These are phyloP conservation scores for Colletotrichum lini DNA, from an alignment of 2,329 filamentous ascomycete species.

Conservation along the genomic window DNA sequence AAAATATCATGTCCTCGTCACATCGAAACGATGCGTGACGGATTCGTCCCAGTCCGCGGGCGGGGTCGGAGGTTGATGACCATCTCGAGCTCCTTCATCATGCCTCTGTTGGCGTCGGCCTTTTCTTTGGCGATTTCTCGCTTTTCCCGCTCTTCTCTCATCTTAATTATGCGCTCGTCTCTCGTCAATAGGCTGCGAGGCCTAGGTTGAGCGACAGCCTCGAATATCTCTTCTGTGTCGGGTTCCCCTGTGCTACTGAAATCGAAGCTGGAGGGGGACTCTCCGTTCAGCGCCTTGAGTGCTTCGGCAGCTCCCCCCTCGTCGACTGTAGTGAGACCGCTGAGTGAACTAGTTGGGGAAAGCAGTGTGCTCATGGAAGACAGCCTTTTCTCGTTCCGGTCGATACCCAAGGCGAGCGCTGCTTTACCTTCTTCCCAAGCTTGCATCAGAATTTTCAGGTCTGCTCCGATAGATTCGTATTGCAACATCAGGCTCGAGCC, in stretches of 20 bases:
- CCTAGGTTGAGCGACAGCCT: slow-evolving; percentile 84
- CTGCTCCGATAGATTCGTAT: slow-evolving; percentile 93
- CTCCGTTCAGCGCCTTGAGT: slow-evolving; percentile 81
- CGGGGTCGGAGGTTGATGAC: slow-evolving; percentile 76
- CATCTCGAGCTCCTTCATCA: slow-evolving; percentile 93
- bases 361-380: slow-evolving; percentile 73
- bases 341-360: slow-evolving; percentile 74
- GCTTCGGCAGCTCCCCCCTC: slow-evolving; percentile 59
- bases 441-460: slow-evolving; percentile 83
- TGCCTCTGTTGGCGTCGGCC: slow-evolving; percentile 85
- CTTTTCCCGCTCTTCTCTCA: slow-evolving; percentile 87
- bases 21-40: slow-evolving; percentile 60
- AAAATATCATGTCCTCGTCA: slow-evolving; percentile 49
- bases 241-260: slow-evolving; percentile 70
- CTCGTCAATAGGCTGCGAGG: slow-evolving; percentile 81
- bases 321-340: slow-evolving; percentile 76
- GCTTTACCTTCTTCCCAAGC: slow-evolving; percentile 91
- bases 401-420: slow-evolving; percentile 85
- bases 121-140: slow-evolving; percentile 81
- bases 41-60: slow-evolving; percentile 54
- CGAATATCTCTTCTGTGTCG: slow-evolving; percentile 86
- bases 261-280: slow-evolving; percentile 66
- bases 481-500: slow-evolving; percentile 86
- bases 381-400: slow-evolving; percentile 81
- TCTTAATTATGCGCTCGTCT: slow-evolving; percentile 89